Conservation (phyloP, 2,329 filamentous ascomycete species). For the Penicillium sp. region DNA sequence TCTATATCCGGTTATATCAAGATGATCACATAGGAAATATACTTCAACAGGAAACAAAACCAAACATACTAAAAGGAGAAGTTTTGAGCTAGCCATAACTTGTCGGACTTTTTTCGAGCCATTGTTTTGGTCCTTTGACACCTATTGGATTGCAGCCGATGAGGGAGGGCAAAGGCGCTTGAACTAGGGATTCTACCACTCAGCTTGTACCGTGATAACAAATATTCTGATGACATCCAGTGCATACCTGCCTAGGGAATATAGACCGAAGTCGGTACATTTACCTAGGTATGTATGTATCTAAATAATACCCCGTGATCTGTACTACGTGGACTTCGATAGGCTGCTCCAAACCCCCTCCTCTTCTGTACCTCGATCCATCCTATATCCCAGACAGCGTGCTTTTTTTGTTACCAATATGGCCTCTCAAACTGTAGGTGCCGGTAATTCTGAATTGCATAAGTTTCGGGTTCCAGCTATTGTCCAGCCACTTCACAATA, state of each 20-base stretch:
- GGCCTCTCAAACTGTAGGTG: constrained; percentile 3
- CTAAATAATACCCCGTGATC: background rate
- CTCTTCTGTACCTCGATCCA: background rate
- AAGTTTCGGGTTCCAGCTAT: constrained; percentile 21
- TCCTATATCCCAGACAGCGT: background rate
- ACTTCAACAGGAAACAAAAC: background rate
- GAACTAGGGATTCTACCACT: background rate
- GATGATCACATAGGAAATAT: background rate
- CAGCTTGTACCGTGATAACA: background rate
- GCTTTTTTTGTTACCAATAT: background rate
- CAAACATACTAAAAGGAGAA: background rate
- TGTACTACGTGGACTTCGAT: background rate
- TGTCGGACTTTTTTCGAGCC: background rate
- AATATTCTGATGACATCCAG: background rate
- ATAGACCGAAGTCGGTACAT: background rate
- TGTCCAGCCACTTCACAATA: constrained; percentile 40
- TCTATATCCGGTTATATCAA: background rate
- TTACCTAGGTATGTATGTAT: background rate
- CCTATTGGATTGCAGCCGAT: background rate
- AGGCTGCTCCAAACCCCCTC: background rate
- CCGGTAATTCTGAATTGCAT: constrained; percentile 23
- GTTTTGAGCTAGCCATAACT: background rate
- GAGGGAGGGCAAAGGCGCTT: background rate
- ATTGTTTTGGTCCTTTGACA: background rate
- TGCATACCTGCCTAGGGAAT: background rate